A percentile compares a stretch with the other conserved stretches of the same genome.
Evolutionary conservation across 1,284 basidiomycete genomes (phyloP).

Genomic region (Termitomyces sp.): DNA sequence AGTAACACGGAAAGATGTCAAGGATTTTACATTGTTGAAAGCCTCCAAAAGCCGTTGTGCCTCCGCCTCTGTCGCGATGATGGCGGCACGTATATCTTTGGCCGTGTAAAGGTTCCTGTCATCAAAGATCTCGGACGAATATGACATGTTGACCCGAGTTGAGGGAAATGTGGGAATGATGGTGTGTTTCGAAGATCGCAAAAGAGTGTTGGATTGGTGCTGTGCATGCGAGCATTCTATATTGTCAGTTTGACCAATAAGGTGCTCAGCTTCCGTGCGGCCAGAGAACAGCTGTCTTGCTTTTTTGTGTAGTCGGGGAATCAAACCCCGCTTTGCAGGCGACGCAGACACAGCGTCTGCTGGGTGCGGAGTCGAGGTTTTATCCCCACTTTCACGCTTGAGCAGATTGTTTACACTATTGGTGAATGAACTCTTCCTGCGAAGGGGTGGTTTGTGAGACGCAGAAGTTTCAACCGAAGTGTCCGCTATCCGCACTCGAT

Average conservation of each 20-base stretch:
- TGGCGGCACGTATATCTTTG: slow-evolving; percentile 55
- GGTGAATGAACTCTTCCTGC: slow-evolving; percentile 46
- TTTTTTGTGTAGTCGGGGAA: slow-evolving; percentile 39
- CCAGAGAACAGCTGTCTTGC: slow-evolving; percentile 26
- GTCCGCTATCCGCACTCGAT: slow-evolving; percentile 5
- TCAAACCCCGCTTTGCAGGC: slow-evolving; percentile 28
- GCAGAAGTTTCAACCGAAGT: slow-evolving; percentile 13
- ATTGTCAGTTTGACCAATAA: slow-evolving; percentile 15
- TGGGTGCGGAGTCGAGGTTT: slow-evolving; percentile 23
- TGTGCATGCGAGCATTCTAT: slow-evolving; percentile 8
- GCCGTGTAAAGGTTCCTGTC: slow-evolving; percentile 47
- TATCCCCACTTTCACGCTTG: slow-evolving; percentile 41
- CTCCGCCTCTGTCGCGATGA: slow-evolving; percentile 60
- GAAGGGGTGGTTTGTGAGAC: slow-evolving; percentile 28
- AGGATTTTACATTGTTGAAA: slow-evolving; percentile 63
- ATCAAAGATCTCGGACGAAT: slow-evolving; percentile 33
- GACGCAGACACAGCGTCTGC: slow-evolving; percentile 26
- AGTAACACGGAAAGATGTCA: slow-evolving; percentile 44
- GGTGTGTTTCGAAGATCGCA: slow-evolving; percentile 7
- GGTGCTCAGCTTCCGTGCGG: slow-evolving; percentile 6
- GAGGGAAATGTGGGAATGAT: slow-evolving; percentile 15
- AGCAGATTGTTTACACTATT: slow-evolving; percentile 54
- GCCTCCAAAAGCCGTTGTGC: slow-evolving; percentile 59
- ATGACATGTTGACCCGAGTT: slow-evolving; percentile 18
- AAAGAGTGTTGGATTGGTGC: slow-evolving; percentile 14